Evolutionary conservation across 1,284 basidiomycete species (phyloP), one percentile per base, ranked within the genome.

Genomic region (Lignosus rhinocerotis): DNA sequence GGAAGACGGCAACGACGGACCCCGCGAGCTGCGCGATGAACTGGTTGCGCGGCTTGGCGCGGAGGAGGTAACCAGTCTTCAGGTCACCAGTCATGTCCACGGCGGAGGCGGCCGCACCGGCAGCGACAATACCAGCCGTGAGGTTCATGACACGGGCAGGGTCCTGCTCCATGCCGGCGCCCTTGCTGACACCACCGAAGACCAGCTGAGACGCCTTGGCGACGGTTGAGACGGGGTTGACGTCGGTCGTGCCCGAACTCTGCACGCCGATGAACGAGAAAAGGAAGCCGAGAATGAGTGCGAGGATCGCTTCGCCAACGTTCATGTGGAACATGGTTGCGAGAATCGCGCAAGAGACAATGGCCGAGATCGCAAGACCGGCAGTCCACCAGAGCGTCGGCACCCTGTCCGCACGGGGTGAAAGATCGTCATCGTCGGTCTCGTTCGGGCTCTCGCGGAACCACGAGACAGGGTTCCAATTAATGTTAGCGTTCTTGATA

Each of bases 51-150:
- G 88, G 88, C 65, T 84, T 86, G 31, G 87, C 84, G 46, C 86
- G 77, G 12, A 89, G 78, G 56, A 90, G 78, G 71, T 88, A 87
- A 57, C 85, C 85, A 8, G 88, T 87, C 76, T 89, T 88, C 65
- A 90, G 73, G 66, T 90, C 88, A 58, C 86, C 83, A 59, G 85
- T 84, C 87, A 90, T 89, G 70, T 90, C 88, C 51, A 80, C 73
- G 21, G 84, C 77, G 69, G 87, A 84, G 25, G 78, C 80, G 21
- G 86, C 83, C 48, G 84, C 79, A 39, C 82, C 84, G 45, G 78
- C 83, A 21, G 85, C 79, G 64, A 87, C 73, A 49, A 81, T 78
- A 71, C 86, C 86, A 48, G 82, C 83, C 19, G 81, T 73, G 66
- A 87, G 71, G 71, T 88, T 88, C 69, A 86, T 75, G 32, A 77